Evolutionary conservation across 2,329 filamentous ascomycete genomes (phyloP), one percentile per base, ranked within the genome.

Genomic region (Hypoxylon sp.): DNA sequence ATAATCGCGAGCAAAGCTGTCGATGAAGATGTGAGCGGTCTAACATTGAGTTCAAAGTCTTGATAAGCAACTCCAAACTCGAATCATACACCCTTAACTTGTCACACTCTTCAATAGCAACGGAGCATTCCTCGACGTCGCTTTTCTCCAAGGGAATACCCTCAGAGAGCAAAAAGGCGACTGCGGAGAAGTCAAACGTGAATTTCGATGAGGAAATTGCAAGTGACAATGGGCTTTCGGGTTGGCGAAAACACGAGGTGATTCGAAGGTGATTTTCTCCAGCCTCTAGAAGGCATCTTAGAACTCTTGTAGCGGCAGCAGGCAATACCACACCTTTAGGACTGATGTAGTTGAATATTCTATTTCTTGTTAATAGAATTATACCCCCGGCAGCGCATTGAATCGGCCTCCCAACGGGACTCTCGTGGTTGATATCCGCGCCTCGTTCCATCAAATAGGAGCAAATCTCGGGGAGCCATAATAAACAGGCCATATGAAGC

Each of bases 361-460:
- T n/a, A n/a, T n/a, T n/a, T n/a, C n/a, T n/a, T n/a, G n/a, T n/a
- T n/a, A n/a, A n/a, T n/a, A n/a, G n/a, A n/a, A n/a, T n/a, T n/a
- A 60, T n/a, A 8, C 9, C 7, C 3, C 53, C 45, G 7, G 41
- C 27, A 0, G 60, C 60, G 5, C 60, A 63, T 41, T 57, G 46
- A 2, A 63, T 30, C 23, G 53, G 60, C 7, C 53, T 57, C 14
- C 60, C 53, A 4, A 58, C n/a, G n/a, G 30, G 52, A 34, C 53
- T 58, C 7, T 46, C 6, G n/a, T 23, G 25, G 19, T 37, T 14
- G 7, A 37, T 3, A 30, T 52, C 19, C 4, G n/a, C 27, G 2
- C 16, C 34, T 25, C 8, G 29, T 29, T 54, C 5, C 23, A 61
- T 19, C 6, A 61, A 46, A 8, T 47, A 6, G 4, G 27, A 47